Evolutionary conservation across 169 alveolate species (phyloP), one percentile per base, ranked within the genome.

Genomic region (Ophryocystis elektroscirrha): DNA sequence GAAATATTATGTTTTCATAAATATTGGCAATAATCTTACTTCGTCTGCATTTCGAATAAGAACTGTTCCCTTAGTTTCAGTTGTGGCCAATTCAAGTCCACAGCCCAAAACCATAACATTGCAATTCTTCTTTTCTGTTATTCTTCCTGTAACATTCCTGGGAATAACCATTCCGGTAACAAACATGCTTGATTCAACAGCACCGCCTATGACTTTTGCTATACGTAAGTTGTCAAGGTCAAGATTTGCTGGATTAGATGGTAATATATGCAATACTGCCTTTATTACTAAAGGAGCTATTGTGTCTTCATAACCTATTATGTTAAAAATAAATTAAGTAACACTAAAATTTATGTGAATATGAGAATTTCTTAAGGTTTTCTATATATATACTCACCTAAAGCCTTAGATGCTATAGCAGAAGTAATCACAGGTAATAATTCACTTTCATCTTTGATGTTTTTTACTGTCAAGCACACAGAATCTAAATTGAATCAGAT

Each of bases 1-100:
- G n/a, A n/a, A n/a, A 32, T 32, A 12, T 35, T 16, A 46, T 32
- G n/a, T 12, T 32, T 67, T 71, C 53, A 57, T n/a, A n/a, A n/a
- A n/a, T n/a, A n/a, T n/a, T n/a, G n/a, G n/a, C n/a, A n/a, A n/a
- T n/a, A n/a, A n/a, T n/a, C n/a, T 51, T 48, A 85, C 79, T 51
- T 95, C 96, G 55, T 85, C 88, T 9, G 98, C 99, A 22, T 78
- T 87, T 62, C 84, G 85, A 32, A 95, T 63, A 28, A 92, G 77
- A 20, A 95, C 97, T 2, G 98, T 92, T 60, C 97, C 97, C 72
- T 87, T 89, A 15, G 98, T 89, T 58, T 94, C 99, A 12, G 96
- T 87, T 24, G 78, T 69, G 48, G 80, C 46, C 89, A 61, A 69
- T 56, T 93, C 98, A 19, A 94, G 71, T 38, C 97, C 97, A 57